Percentiles rank a stretch among this genome's conserved stretches.
phyloP scores from a whole-genome alignment of 768 basidiomycete species.

The Lactarius akahatsu region DNA sequence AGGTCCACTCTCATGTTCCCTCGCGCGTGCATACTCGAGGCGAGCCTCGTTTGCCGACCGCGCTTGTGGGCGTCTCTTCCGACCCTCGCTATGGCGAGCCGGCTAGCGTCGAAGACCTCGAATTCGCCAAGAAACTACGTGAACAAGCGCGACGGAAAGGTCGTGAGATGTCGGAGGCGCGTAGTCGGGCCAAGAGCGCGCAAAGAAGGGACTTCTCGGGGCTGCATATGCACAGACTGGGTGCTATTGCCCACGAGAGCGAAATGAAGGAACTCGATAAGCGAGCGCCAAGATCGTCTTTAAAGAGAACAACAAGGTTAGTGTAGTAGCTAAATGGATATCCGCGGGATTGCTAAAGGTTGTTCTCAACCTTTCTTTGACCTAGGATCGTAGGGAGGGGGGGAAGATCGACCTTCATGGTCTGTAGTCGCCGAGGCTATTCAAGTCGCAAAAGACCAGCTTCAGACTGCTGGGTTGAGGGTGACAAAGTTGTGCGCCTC shows the following conservation, averaged over 20 bases:
- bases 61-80: neutral
- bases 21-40: neutral
- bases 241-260: neutral
- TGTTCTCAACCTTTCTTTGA: neutral
- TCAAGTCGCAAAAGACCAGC: neutral
- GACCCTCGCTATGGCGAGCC: neutral
- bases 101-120: neutral
- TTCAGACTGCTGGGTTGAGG: neutral
- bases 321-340: neutral
- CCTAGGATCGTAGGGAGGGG: neutral
- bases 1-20: neutral
- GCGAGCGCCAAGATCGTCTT: constrained; percentile 9
- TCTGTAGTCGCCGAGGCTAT: constrained; percentile 12
- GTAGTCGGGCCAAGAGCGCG: constrained; percentile 5
- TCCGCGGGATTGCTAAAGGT: neutral
- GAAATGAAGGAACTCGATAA: neutral
- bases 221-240: neutral
- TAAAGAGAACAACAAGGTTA: constrained; percentile 19
- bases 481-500: constrained; percentile 1
- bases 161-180: neutral
- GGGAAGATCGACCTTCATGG: constrained; percentile 17
- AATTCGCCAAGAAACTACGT: constrained; percentile 2
- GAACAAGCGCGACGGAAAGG: neutral
- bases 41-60: neutral
- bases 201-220: neutral